Percentiles rank a stretch among this genome's conserved stretches.
Conservation (phyloP, 1,284 basidiomycete genomes). For the Trichosporon coremiiforme region DNA sequence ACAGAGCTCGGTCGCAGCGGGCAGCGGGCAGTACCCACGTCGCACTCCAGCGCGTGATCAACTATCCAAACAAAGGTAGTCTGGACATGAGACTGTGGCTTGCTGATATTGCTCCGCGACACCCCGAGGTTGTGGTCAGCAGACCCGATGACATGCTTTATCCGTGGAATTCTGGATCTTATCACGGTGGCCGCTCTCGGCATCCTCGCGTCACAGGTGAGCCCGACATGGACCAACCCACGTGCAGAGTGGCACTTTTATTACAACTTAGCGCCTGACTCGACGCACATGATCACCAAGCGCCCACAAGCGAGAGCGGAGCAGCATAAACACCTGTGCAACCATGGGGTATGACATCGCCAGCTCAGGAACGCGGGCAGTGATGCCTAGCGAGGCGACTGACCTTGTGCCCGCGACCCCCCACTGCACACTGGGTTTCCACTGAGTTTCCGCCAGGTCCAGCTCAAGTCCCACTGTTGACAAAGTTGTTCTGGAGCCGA, state of each 20-base stretch:
- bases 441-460: too few species aligned
- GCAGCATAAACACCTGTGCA: background rate
- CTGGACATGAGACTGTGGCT: background rate
- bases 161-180: slow-evolving; percentile 3
- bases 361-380: background rate
- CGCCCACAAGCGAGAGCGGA: background rate
- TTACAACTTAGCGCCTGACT: too few species aligned
- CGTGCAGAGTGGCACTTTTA: background rate
- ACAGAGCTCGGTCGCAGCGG: background rate
- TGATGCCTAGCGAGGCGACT: background rate
- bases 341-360: background rate
- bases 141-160: background rate
- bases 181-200: background rate
- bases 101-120: background rate
- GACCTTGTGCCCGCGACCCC: background rate
- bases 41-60: background rate
- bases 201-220: background rate
- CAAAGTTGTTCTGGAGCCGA: too few species aligned
- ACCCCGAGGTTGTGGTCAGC: background rate
- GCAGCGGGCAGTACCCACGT: background rate
- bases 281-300: background rate
- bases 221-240: background rate
- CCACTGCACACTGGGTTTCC: too few species aligned
- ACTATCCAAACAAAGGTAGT: background rate
- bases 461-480: too few species aligned